A percentile compares a stretch with the other conserved stretches of the same genome.
phyloP scores from a whole-genome alignment of 192 early-diverging fungal genomes.

The Umbelopsis sp. region DNA sequence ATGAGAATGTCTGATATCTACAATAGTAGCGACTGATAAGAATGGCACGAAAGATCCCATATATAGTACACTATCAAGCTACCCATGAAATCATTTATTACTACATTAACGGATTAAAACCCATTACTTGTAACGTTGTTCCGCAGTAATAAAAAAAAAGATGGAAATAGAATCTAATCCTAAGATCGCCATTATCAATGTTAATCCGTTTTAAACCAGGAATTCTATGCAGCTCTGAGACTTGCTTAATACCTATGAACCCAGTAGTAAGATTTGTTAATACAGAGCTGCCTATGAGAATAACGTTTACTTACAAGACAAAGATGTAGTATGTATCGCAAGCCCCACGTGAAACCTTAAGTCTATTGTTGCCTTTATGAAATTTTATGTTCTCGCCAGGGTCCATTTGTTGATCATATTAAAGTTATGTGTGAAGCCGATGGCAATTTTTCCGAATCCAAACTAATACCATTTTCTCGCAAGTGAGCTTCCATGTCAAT shows the following conservation, averaged over 20 bases:
- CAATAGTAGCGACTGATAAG: neutral
- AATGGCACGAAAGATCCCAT: no score
- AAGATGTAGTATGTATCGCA: no score
- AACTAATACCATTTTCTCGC: no score
- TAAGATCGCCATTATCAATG: conserved; percentile 2
- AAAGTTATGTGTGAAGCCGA: no score
- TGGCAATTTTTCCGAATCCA: no score
- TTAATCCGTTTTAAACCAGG: neutral
- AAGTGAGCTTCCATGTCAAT: no score
- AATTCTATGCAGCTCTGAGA: neutral
- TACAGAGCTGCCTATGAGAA: neutral
- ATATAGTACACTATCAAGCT: no score
- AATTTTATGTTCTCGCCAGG: no score
- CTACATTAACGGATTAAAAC: neutral
- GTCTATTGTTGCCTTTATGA: no score
- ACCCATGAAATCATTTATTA: neutral
- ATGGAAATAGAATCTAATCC: neutral
- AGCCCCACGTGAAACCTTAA: no score
- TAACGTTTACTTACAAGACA: no score
- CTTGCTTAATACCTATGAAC: neutral
- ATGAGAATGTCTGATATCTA: conserved; percentile 6
- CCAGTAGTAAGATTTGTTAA: neutral
- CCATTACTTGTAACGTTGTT: neutral
- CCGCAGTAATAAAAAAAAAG: neutral
- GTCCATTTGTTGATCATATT: no score